Conservation (phyloP, 805 yeast genomes). For the Ogataea polymorpha region DNA sequence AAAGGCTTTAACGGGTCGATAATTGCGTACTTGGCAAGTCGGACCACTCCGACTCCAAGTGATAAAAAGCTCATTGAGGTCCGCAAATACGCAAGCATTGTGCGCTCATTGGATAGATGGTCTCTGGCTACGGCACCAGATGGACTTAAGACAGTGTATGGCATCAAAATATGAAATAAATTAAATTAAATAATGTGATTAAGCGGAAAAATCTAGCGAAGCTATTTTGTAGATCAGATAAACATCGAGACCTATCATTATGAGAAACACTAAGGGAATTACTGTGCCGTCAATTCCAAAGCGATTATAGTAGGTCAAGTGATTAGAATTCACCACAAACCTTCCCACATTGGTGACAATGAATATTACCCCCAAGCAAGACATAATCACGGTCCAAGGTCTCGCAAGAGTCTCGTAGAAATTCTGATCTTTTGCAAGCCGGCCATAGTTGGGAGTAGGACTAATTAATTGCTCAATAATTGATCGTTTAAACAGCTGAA, state of each 20-base stretch:
- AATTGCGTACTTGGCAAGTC: conserved; percentile 42
- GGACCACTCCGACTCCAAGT: conserved; percentile 53
- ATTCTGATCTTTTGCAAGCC: conserved; percentile 1
- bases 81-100: conserved; percentile 57
- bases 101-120: conserved; percentile 61
- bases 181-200: conserved; percentile 1
- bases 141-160: background rate
- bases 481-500: conserved; percentile 39
- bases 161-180: background rate
- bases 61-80: conserved; percentile 51
- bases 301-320: conserved; percentile 12
- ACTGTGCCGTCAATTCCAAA: conserved; percentile 19
- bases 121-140: conserved; percentile 53
- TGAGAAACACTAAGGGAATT: conserved; percentile 7
- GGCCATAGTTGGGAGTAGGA: background rate
- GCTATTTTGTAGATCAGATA: conserved; percentile 3
- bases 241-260: conserved; percentile 8
- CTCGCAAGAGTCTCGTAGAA: conserved; percentile 11
- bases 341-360: conserved; percentile 13
- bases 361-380: conserved; percentile 8
- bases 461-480: conserved; percentile 9
- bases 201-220: conserved; percentile 3
- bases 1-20: conserved; percentile 11
- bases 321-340: conserved; percentile 19
- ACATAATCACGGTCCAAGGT: conserved; percentile 16